A percentile compares a stretch with the other conserved stretches of the same genome.
These are phyloP conservation scores for Thermothielavioides terrestris DNA, from an alignment of 495 filamentous ascomycete genomes.

Conservation along the genomic window DNA sequence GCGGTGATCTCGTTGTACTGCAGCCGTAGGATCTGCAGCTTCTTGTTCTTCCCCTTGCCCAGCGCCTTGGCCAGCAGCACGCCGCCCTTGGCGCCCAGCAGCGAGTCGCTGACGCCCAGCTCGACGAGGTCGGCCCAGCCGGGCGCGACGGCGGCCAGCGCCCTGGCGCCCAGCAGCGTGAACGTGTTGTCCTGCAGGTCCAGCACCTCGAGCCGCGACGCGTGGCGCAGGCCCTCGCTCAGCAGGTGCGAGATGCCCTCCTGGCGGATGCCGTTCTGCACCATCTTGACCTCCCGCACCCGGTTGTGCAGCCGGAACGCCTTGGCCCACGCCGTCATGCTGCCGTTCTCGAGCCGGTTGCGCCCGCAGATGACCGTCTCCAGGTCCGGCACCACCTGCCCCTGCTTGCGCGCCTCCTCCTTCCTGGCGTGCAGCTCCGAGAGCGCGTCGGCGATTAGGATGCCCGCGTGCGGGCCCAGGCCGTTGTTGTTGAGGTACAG, in stretches of 20 bases:
- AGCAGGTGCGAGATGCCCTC: slow-evolving; percentile 78
- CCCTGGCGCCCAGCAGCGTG: slow-evolving; percentile 68
- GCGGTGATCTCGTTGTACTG: slow-evolving; percentile 93
- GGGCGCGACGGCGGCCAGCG: slow-evolving; percentile 62
- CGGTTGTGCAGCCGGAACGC: slow-evolving; percentile 70
- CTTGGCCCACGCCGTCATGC: slow-evolving; percentile 89
- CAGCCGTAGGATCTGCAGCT: slow-evolving; percentile 68
- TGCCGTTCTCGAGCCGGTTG: slow-evolving; percentile 90
- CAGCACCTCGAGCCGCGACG: slow-evolving; percentile 56
- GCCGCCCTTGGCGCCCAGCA: slow-evolving; percentile 72
- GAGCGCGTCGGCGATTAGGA: slow-evolving; percentile 73
- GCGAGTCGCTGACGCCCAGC: slow-evolving; percentile 81
- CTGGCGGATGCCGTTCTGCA: slow-evolving; percentile 93
- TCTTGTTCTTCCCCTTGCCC: slow-evolving; percentile 61
- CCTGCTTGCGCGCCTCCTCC: slow-evolving; percentile 57
- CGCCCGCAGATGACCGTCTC: slow-evolving; percentile 94
- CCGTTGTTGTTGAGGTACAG: slow-evolving; percentile 97
- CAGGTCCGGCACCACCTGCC: slow-evolving; percentile 63
- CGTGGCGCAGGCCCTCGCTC: slow-evolving; percentile 62
- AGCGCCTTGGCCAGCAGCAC: slow-evolving; percentile 64
- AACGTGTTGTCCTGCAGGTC: slow-evolving; percentile 99
- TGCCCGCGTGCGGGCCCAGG: slow-evolving; percentile 84
- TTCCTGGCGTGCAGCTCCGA: slow-evolving; percentile 69
- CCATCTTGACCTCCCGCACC: slow-evolving; percentile 87
- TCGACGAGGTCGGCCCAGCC: slow-evolving; percentile 71